phyloP scores from a whole-genome alignment of 164 flowering plant genomes.

The Brasenia schreberi region DNA sequence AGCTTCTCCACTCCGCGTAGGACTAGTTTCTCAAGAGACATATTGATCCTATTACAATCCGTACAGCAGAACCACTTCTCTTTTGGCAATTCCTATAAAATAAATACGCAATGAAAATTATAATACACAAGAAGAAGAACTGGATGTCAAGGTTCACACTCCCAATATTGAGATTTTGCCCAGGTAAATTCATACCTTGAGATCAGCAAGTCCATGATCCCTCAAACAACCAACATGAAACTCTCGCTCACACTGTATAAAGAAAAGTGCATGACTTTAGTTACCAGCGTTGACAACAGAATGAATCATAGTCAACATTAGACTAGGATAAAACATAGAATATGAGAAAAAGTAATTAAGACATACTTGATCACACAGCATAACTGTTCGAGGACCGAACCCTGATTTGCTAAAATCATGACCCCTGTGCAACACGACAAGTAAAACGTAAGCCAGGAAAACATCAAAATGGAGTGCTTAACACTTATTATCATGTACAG shows the following conservation, averaged over 20 bases:
- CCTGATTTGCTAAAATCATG: constrained; percentile 45
- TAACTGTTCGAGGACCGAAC: constrained; percentile 67
- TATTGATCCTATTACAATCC: constrained; percentile 43
- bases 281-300: neutral
- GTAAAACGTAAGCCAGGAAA: neutral
- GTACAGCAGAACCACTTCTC: constrained; percentile 82
- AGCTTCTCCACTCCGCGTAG: constrained; percentile 38
- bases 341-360: neutral
- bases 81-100: constrained; percentile 66
- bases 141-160: neutral
- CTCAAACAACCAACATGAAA: constrained; percentile 82
- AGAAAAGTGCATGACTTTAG: neutral
- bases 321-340: neutral
- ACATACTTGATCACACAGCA: constrained; percentile 90
- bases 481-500: no score
- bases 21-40: constrained; percentile 38
- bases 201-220: constrained; percentile 48
- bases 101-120: neutral
- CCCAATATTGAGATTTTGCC: neutral
- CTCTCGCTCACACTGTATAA: constrained; percentile 76
- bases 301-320: no score
- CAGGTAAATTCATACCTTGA: constrained; percentile 33
- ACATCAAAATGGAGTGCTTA: no score
- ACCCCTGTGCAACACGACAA: constrained; percentile 24
- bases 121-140: neutral